Percentiles rank a stretch among this genome's conserved stretches.
Conservation (phyloP, 1,284 basidiomycete species). For the Naganishia sp. region DNA sequence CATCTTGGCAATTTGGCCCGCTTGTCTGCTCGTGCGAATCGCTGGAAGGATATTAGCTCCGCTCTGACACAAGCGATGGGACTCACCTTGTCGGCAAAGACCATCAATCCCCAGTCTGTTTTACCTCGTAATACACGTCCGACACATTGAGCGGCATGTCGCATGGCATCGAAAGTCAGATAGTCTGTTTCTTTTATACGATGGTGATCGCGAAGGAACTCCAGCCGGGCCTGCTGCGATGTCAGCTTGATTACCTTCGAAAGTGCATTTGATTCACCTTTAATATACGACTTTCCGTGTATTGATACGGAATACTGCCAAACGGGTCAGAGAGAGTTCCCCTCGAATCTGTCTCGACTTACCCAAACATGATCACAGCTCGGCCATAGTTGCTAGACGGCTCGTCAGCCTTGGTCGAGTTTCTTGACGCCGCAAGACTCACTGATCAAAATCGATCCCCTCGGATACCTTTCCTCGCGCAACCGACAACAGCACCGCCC, state of each 20-base stretch:
- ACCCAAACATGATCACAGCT: slow-evolving; percentile 99
- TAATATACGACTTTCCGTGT: slow-evolving; percentile 96
- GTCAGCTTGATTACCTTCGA: not conserved
- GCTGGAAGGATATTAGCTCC: slow-evolving; percentile 57
- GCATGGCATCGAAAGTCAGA: slow-evolving; percentile 98
- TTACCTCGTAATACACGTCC: slow-evolving; percentile 96
- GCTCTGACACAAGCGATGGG: slow-evolving; percentile 24
- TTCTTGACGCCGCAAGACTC: slow-evolving; percentile 21
- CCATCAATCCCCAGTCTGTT: slow-evolving; percentile 99
- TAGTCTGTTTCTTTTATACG: slow-evolving; percentile 98
- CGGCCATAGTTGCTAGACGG: slow-evolving; percentile 78
- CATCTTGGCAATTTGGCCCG: slow-evolving; percentile 94
- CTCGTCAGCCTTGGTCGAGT: not conserved
- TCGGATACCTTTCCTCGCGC: slow-evolving; percentile 99
- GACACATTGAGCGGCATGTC: slow-evolving; percentile 98
- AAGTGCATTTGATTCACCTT: slow-evolving; percentile 57
- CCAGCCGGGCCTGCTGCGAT: slow-evolving; percentile 70
- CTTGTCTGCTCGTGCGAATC: slow-evolving; percentile 96
- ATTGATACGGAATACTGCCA: slow-evolving; percentile 90
- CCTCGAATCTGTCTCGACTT: slow-evolving; percentile 39
- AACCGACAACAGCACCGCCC: slow-evolving; percentile 93
- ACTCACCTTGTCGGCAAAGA: slow-evolving; percentile 94
- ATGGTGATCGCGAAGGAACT: slow-evolving; percentile 97
- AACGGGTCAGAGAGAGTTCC: not conserved
- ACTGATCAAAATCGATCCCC: slow-evolving; percentile 99